phyloP scores from a whole-genome alignment of 2,329 filamentous ascomycete genomes.

The Aspergillus fructus region DNA sequence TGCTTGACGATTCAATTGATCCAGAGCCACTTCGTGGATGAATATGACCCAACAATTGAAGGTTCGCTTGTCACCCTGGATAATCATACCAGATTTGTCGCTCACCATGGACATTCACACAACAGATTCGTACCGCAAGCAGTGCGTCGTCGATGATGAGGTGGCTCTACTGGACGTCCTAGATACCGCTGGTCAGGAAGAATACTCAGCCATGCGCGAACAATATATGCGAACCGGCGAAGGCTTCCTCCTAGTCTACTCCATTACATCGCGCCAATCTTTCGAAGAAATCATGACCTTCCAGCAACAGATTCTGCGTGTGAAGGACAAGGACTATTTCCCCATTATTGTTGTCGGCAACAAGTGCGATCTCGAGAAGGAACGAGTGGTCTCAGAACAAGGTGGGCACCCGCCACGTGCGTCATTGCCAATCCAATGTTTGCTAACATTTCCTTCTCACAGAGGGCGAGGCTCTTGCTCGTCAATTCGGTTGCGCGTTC shows the following conservation, averaged over 20 bases:
- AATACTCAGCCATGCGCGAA: constrained; percentile 99
- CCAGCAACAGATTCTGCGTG: constrained; percentile 95
- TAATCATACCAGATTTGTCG: constrained; percentile 17
- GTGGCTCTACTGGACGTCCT: constrained; percentile 96
- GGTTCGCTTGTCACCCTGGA: constrained; percentile 50
- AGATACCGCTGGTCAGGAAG: constrained; percentile 96
- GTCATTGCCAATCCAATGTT: not conserved
- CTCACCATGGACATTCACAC: constrained; percentile 14
- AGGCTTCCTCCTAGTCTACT: constrained; percentile 96
- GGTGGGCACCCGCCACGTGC: constrained; percentile 56
- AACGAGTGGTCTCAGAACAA: constrained; percentile 88
- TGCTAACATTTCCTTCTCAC: constrained; percentile 19
- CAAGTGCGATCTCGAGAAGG: constrained; percentile 96
- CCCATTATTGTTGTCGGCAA: constrained; percentile 98
- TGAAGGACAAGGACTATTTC: constrained; percentile 99
- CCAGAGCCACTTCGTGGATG: constrained; percentile 96
- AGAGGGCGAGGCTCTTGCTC: constrained; percentile 89
- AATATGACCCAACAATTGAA: constrained; percentile 99
- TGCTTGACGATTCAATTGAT: constrained; percentile 97
- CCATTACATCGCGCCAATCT: constrained; percentile 93
- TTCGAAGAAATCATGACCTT: constrained; percentile 99
- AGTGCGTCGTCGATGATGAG: constrained; percentile 98
- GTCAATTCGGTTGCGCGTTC: constrained; percentile 92
- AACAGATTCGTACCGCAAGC: constrained; percentile 97
- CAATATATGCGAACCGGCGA: constrained; percentile 99